Evolutionary conservation across 495 filamentous ascomycete genomes (phyloP), one percentile per base, ranked within the genome.

Genomic region (Pyrenula massariospora): DNA sequence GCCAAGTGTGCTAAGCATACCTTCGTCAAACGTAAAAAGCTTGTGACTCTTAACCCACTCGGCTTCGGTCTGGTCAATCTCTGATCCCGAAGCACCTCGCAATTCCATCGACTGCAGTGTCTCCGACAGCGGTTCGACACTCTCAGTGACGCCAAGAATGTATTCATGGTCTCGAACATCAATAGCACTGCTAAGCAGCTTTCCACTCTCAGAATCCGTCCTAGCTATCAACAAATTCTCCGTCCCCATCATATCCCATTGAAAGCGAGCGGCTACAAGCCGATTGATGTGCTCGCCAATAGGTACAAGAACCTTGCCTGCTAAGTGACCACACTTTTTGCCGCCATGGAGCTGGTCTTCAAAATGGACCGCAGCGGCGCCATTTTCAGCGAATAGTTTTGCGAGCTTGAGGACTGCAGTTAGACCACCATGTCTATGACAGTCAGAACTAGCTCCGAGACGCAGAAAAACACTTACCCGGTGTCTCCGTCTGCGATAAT

Each of bases 401-500:
- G 93, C 91, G 20, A 98, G 82, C 75, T 98, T 98, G 64, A 96
- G 77, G 5, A 98, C 93, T 2, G 93, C 87, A 3, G 88, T 89
- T 48, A 97, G 71, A 11, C 93, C 93, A 25, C 93, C 93, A 68
- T 90, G 87, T 47, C 74, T 73, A 52, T 42, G 31, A 23, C 23
- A 19, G 19, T 51, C 19, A 21, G 31, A 24, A 42, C 56, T 54
- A 11, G 48, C n/a, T 1, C 31, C n/a, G 54, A 42, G 21, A 31
- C 19, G 23, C 2, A 22, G 3, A 22, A 10, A 12, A 67, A 47
- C 24, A 24, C 76, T 56, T 68, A 83, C 78, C 93, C 93, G 22
- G 92, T 97, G 68, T 98, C 93, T 57, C 93, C 93, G 65, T 98
- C 93, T n/a, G 93, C 94, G 58, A 98, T 78, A 57, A 98, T 98